phyloP scores from a whole-genome alignment of 1,139 yeast species.

The Nakaseomyces glabratus region DNA sequence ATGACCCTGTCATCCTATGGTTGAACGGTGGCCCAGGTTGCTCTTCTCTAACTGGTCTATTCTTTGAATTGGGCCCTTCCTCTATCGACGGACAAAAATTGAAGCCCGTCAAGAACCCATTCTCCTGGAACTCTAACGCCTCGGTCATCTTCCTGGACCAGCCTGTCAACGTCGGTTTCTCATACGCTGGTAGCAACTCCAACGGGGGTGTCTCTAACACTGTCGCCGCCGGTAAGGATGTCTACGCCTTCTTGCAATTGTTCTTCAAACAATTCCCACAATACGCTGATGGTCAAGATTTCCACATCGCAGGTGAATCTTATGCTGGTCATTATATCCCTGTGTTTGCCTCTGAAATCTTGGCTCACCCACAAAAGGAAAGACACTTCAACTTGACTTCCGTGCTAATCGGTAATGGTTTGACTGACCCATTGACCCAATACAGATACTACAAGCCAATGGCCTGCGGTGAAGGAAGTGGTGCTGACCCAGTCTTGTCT shows the following conservation, averaged over 20 bases:
- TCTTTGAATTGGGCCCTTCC: slow-evolving; percentile 78
- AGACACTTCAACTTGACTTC: slow-evolving; percentile 79
- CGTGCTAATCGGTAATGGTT: slow-evolving; percentile 89
- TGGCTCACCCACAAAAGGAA: slow-evolving; percentile 55
- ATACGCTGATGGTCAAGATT: slow-evolving; percentile 50
- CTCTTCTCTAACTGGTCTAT: slow-evolving; percentile 81
- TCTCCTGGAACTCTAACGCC: slow-evolving; percentile 85
- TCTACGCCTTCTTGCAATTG: slow-evolving; percentile 80
- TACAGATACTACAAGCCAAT: slow-evolving; percentile 85
- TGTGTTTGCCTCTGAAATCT: slow-evolving; percentile 79
- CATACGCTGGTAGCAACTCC: slow-evolving; percentile 48
- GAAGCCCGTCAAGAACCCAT: slow-evolving; percentile 66
- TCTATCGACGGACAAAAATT: slow-evolving; percentile 52
- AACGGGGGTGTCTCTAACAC: slow-evolving; percentile 52
- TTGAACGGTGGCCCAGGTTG: slow-evolving; percentile 91
- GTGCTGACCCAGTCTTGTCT: slow-evolving; percentile 68
- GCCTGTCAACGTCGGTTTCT: slow-evolving; percentile 90
- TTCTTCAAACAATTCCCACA: slow-evolving; percentile 90
- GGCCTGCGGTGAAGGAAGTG: slow-evolving; percentile 90
- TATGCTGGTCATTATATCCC: slow-evolving; percentile 98
- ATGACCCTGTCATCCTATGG: slow-evolving; percentile 82
- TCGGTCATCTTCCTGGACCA: slow-evolving; percentile 88
- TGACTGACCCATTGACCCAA: slow-evolving; percentile 87
- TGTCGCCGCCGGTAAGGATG: slow-evolving; percentile 87
- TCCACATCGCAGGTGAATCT: slow-evolving; percentile 98